These are phyloP conservation scores for Gnetum montanum DNA, from an alignment of 75 land plant species.

Conservation along the genomic window DNA sequence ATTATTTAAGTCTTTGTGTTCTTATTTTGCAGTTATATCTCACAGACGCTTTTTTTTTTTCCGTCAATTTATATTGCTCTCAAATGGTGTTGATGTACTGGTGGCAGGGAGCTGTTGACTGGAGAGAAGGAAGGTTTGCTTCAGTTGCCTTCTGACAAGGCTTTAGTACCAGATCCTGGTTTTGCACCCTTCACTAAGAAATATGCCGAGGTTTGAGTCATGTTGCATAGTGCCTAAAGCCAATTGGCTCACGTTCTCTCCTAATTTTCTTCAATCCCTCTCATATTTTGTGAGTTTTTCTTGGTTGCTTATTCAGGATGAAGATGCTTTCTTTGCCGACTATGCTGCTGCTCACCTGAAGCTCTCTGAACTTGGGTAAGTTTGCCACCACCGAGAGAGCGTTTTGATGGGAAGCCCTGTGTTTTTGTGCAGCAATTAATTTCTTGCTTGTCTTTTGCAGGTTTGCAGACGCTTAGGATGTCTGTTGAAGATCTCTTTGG, in stretches of 20 bases:
- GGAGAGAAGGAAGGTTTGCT: conserved; percentile 82
- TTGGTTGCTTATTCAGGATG: conserved; percentile 46
- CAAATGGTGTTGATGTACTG: too few relatives aligned
- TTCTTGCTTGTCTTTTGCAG: background rate
- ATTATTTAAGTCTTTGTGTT: too few relatives aligned
- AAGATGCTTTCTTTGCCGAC: conserved; percentile 85
- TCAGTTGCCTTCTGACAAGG: conserved; percentile 80
- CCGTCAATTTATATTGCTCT: too few relatives aligned
- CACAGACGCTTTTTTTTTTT: too few relatives aligned
- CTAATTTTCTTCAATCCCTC: too few relatives aligned
- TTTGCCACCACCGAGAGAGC: too few relatives aligned
- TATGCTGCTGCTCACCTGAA: conserved; percentile 75
- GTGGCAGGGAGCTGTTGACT: conserved; percentile 65
- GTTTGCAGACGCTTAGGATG: conserved; percentile 6
- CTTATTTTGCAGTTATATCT: too few relatives aligned
- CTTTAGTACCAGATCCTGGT: conserved; percentile 58
- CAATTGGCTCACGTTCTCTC: too few relatives aligned
- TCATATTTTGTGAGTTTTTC: too few relatives aligned
- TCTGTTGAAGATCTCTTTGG: background rate
- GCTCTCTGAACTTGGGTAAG: conserved; percentile 85
- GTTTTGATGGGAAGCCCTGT: background rate
- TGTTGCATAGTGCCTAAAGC: too few relatives aligned
- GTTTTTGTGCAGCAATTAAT: too few relatives aligned
- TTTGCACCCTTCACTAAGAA: conserved; percentile 71
- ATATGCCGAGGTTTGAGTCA: conserved; percentile 60